A percentile compares a stretch with the other conserved stretches of the same genome.
Evolutionary conservation across 768 basidiomycete genomes (phyloP).

Genomic region (Termitomyces sp.): DNA sequence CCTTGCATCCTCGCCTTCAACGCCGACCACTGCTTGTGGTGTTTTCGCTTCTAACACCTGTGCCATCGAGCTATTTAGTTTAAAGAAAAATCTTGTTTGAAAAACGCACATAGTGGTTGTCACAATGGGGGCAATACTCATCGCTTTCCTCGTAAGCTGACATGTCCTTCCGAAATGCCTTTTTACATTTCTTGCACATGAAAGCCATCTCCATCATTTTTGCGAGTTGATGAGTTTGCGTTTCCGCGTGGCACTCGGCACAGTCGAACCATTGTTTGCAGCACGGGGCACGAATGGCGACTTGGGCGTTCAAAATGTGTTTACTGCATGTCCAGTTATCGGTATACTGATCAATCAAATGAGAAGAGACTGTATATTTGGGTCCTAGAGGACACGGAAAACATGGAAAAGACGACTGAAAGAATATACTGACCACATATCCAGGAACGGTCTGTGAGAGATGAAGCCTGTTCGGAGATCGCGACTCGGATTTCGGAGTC

Average conservation of each 20-base stretch:
- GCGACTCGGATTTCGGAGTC: slow-evolving; percentile 3
- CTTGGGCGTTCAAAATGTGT: slow-evolving; percentile 95
- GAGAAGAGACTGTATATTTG: slow-evolving; percentile 6
- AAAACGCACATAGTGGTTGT: slow-evolving; percentile 91
- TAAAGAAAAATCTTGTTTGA: not conserved
- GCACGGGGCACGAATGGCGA: slow-evolving; percentile 92
- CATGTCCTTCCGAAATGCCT: slow-evolving; percentile 98
- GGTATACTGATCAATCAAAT: slow-evolving; percentile 16
- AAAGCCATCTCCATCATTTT: slow-evolving; percentile 69
- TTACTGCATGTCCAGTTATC: slow-evolving; percentile 52
- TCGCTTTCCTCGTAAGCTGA: slow-evolving; percentile 88
- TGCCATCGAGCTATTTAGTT: not conserved
- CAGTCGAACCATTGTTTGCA: slow-evolving; percentile 99
- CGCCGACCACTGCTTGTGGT: slow-evolving; percentile 76
- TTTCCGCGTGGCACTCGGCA: slow-evolving; percentile 89
- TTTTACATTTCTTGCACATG: slow-evolving; percentile 58
- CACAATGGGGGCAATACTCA: slow-evolving; percentile 97
- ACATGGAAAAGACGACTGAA: not conserved
- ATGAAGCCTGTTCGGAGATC: not conserved
- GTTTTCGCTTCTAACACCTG: slow-evolving; percentile 93
- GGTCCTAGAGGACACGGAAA: not conserved
- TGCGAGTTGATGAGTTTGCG: slow-evolving; percentile 63
- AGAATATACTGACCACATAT: slow-evolving; percentile 11
- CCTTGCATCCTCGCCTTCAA: slow-evolving; percentile 90
- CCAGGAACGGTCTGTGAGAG: not conserved